Evolutionary conservation across 805 yeast genomes (phyloP).

Genomic region (Candida oleophila): DNA sequence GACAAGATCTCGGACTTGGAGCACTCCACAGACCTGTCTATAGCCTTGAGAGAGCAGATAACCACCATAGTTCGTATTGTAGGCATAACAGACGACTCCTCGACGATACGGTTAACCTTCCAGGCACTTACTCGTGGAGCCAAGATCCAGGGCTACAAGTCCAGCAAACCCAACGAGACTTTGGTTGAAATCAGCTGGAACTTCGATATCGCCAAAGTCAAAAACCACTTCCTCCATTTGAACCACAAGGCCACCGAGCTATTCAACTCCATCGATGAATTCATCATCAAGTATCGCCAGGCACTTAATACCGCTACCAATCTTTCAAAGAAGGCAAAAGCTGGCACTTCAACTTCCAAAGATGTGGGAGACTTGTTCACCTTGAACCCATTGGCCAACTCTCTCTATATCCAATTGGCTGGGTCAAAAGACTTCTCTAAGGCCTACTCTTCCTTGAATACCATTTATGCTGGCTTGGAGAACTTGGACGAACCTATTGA

Average conservation of each 20-base stretch:
- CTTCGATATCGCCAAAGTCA: conserved; percentile 15
- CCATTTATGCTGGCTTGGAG: conserved; percentile 26
- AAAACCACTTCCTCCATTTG: conserved; percentile 17
- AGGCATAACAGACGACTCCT: conserved; percentile 45
- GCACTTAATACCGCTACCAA: conserved; percentile 19
- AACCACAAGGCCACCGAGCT: conserved; percentile 16
- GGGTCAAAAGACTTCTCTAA: conserved; percentile 46
- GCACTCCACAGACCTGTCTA: conserved; percentile 4
- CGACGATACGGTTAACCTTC: conserved; percentile 44
- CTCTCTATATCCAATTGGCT: conserved; percentile 54
- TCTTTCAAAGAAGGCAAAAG: conserved; percentile 10
- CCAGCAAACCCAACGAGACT: conserved; percentile 21
- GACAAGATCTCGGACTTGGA: conserved; percentile 27
- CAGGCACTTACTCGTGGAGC: conserved; percentile 50
- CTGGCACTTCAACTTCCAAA: conserved; percentile 9
- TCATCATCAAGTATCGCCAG: conserved; percentile 36
- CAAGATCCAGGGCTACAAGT: conserved; percentile 8
- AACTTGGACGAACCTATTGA: conserved; percentile 5
- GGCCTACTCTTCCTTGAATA: conserved; percentile 43
- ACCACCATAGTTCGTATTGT: conserved; percentile 48
- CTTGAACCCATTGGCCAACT: conserved; percentile 59
- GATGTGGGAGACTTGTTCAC: conserved; percentile 36
- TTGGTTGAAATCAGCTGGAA: conserved; percentile 27
- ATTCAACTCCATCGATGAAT: conserved; percentile 38
- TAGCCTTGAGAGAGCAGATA: conserved; percentile 13